Evolutionary conservation across 1,284 basidiomycete genomes (phyloP), one percentile per base, ranked within the genome.

Genomic region (Cutaneotrichosporon mucoides): DNA sequence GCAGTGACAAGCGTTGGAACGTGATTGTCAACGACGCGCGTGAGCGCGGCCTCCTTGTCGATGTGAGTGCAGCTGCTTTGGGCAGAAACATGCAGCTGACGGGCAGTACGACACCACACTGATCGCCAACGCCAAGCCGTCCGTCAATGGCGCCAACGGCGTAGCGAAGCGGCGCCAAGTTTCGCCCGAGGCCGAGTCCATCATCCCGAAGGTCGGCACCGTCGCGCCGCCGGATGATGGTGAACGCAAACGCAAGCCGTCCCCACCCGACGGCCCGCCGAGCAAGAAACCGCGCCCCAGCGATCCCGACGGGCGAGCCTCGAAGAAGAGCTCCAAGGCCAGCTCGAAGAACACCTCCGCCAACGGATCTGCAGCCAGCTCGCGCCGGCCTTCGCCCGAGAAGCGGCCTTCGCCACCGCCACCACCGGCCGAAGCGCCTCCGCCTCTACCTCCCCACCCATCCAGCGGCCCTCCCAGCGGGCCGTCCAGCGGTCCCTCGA

Each of bases 1-100:
- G 92, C 56, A 90, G 90, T 63, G 88, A 97, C 67, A 79, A 82
- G 15, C 85, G 83, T 11, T 97, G 93, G 93, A 83, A 81, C 56
- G 79, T 82, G 35, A 91, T 96, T 43, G 82, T 96, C 24, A 76
- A 80, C 8, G 88, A 97, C 74, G 91, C 93, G 1, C 82, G 84
- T 56, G 70, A 77, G 7, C 68, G 82, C 40, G 72, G 72, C 0
- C 72, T 79, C 41, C 69, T 81, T 8, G 62, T 79, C 37, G 70
- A 80, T 37, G 81, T 81, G 60, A 66, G 80, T 71, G 33, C 5
- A 4, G 11, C 15, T 37, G 43, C 7, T 44, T n/a, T 10, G 15
- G 15, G 12, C 6, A 42, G 24, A 2, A 34, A 10, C 38, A 10
- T 45, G 3, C 3, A 33, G 42, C 36, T 38, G 45, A 46, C 36